These are phyloP conservation scores for Globisporangium radiosum DNA, from an alignment of 352 stramenopile genomes.

Conservation along the genomic window DNA sequence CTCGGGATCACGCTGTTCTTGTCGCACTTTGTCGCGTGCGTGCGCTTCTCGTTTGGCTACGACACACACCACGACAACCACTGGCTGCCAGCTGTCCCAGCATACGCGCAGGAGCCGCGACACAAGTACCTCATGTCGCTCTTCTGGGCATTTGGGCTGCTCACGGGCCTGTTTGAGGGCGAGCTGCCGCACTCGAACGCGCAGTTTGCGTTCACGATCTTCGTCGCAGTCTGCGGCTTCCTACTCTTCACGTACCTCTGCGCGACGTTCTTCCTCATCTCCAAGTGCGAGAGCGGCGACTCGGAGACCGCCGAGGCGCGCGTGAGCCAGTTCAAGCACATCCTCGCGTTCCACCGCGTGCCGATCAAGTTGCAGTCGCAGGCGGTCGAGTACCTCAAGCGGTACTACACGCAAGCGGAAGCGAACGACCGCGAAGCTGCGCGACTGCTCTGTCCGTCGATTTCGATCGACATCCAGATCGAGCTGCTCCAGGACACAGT, in stretches of 20 bases:
- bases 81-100: constrained; percentile 31
- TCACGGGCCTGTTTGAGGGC: constrained; percentile 52
- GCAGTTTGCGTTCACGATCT: constrained; percentile 60
- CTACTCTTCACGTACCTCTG: constrained; percentile 64
- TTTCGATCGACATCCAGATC: constrained; percentile 62
- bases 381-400: constrained; percentile 60
- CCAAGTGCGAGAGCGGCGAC: constrained; percentile 57
- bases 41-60: constrained; percentile 40
- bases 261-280: constrained; percentile 70
- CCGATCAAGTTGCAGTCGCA: constrained; percentile 37
- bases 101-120: constrained; percentile 5
- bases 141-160: constrained; percentile 62
- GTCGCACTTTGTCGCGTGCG: constrained; percentile 52
- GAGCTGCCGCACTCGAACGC: constrained; percentile 39
- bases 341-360: constrained; percentile 59
- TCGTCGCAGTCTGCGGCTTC: constrained; percentile 50
- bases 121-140: constrained; percentile 48
- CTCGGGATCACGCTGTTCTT: constrained; percentile 38
- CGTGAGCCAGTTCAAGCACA: constrained; percentile 61
- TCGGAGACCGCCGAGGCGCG: constrained; percentile 48
- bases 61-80: constrained; percentile 32
- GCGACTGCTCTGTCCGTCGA: constrained; percentile 58
- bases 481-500: constrained; percentile 50
- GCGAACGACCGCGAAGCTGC: constrained; percentile 54
- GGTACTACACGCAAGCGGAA: constrained; percentile 56